Conservation (phyloP, 2,329 filamentous ascomycete genomes). For the Exophiala sp. region DNA sequence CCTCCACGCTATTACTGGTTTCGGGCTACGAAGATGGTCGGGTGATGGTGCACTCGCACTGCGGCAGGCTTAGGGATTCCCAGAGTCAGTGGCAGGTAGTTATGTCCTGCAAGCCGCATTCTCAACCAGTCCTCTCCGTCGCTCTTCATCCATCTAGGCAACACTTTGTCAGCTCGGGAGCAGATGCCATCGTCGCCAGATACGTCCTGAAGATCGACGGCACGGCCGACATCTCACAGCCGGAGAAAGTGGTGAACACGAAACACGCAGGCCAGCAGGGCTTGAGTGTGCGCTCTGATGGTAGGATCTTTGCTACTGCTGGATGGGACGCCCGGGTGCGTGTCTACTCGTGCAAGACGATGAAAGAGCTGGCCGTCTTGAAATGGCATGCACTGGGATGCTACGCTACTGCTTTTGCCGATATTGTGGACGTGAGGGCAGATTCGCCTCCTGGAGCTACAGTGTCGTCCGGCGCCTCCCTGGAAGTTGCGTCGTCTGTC, state of each 20-base stretch:
- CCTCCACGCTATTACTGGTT: constrained; percentile 44
- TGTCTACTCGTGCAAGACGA: constrained; percentile 71
- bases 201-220: constrained; percentile 47
- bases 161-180: constrained; percentile 72
- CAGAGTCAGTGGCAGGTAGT: constrained; percentile 46
- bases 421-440: no score
- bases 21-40: constrained; percentile 83
- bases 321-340: constrained; percentile 83
- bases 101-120: constrained; percentile 64
- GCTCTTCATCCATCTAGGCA: constrained; percentile 47
- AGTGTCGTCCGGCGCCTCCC: constrained; percentile 8
- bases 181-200: constrained; percentile 71
- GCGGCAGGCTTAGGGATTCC: constrained; percentile 10
- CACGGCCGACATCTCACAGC: constrained; percentile 33
- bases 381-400: constrained; percentile 92
- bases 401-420: constrained; percentile 70
- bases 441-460: no score
- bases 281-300: constrained; percentile 69
- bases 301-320: constrained; percentile 76
- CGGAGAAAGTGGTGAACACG: constrained; percentile 63
- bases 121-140: constrained; percentile 75
- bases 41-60: constrained; percentile 53
- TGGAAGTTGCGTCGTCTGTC: constrained; percentile 10
- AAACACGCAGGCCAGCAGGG: constrained; percentile 88
- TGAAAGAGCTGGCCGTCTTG: constrained; percentile 83